Base-by-base conservation (phyloP, 306 rosid genomes). In the Canavalia gladiata region DNA sequence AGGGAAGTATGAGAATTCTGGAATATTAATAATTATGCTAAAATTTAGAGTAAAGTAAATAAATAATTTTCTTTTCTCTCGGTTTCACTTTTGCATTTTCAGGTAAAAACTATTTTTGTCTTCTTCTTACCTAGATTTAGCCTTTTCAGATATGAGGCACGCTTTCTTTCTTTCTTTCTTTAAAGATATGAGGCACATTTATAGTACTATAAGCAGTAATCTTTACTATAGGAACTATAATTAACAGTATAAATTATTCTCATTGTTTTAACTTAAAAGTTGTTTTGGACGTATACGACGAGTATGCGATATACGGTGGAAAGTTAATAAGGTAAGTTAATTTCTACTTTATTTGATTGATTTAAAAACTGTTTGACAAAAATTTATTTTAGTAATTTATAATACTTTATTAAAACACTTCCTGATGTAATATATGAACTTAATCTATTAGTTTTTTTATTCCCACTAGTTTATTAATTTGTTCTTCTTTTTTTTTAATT, bases 61-160 rank as follows among this genome's bases (percentile, higher is more conserved):
- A 72, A 0, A 35, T 35, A 0, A 2, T 55, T 8, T 1, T 58
- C 28, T 60, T 5, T 35, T 18, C 18, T 80, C 62, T 67, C 7
- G 3, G 9, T 11, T 55, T 11, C 46, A 42, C 52, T 64, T 64
- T 68, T 46, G 66, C 72, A 57, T 50, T 59, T 68, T 47, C 7
- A 8, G 76, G 31, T 8, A 82, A 76, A 82, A 75, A 46, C 51
- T 55, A 58, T 28, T 58, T 59, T 82, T 69, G 78, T 76, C 82
- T 60, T 82, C 46, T 59, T 50, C 82, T 31, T 60, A 58, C 76
- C 64, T 67, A 50, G 39, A 83, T 60, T 62, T 72, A 70, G 75
- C 74, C 71, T 76, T 77, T 60, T 55, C 62, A 76, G 82, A 76
- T 30, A 68, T 4, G 34, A 18, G 25, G 35, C 76, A 78, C 68